Conservation (phyloP, 805 yeast genomes). For the Starmerella apicola region DNA sequence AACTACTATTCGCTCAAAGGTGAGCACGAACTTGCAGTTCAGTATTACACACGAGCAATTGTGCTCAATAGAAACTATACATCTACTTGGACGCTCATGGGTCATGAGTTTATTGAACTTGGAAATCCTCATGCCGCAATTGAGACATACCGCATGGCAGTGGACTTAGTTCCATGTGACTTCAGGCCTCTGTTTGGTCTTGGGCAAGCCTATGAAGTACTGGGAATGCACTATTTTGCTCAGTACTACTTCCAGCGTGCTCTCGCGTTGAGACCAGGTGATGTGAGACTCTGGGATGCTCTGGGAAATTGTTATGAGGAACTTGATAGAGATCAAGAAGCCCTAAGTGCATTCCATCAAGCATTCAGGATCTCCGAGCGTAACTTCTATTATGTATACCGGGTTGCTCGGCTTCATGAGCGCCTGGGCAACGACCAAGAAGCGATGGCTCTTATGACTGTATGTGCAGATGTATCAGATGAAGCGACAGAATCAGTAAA, state of each 20-base stretch:
- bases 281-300: constrained; percentile 94
- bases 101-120: constrained; percentile 94
- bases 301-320: constrained; percentile 81
- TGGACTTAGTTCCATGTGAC: constrained; percentile 77
- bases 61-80: constrained; percentile 66
- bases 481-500: constrained; percentile 26
- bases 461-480: constrained; percentile 52
- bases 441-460: constrained; percentile 51
- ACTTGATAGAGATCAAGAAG: constrained; percentile 54
- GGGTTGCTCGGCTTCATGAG: constrained; percentile 58
- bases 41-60: constrained; percentile 83
- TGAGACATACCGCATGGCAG: constrained; percentile 86
- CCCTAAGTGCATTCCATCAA: constrained; percentile 69
- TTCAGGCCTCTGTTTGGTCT: constrained; percentile 97
- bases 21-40: constrained; percentile 89
- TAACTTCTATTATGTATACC: constrained; percentile 46
- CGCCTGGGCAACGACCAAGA: constrained; percentile 39
- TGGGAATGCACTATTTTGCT: constrained; percentile 89
- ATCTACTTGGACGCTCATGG: constrained; percentile 97
- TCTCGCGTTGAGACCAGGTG: constrained; percentile 74
- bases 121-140: constrained; percentile 96
- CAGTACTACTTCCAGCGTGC: constrained; percentile 87
- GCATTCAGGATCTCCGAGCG: constrained; percentile 50
- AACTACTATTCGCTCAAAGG: constrained; percentile 84
- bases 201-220: constrained; percentile 94